Evolutionary conservation across 225 moss, liverwort and hornwort genomes (phyloP).

Genomic region (Pseudoscleropodium purum): DNA sequence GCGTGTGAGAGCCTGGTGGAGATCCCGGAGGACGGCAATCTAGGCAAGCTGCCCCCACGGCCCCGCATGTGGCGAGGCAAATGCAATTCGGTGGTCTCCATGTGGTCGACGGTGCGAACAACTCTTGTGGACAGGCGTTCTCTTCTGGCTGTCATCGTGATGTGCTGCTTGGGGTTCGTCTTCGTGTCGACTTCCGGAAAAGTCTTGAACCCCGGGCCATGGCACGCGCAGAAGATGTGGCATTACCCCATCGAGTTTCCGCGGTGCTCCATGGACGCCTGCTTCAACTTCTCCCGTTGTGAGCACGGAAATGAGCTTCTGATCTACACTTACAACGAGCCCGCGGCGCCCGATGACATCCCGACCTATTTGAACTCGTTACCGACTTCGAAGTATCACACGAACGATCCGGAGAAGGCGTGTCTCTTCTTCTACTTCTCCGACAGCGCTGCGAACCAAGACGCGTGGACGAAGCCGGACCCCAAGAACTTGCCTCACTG

Average conservation of each 20-base stretch:
- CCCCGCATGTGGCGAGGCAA: conserved; percentile 24
- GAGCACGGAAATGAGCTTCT: conserved; percentile 46
- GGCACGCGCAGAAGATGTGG: conserved; percentile 48
- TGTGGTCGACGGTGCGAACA: conserved; percentile 8
- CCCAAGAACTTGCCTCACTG: conserved; percentile 41
- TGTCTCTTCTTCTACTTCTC: conserved; percentile 70
- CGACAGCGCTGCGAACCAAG: conserved; percentile 23
- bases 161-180: conserved; percentile 19
- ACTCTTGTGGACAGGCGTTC: conserved; percentile 13
- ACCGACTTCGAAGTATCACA: conserved; percentile 35
- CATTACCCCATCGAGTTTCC: conserved; percentile 59
- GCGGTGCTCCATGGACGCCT: conserved; percentile 64
- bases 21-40: conserved; percentile 12
- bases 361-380: conserved; percentile 32
- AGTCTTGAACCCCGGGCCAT: conserved; percentile 16
- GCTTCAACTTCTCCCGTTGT: conserved; percentile 70
- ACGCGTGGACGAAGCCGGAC: conserved; percentile 52
- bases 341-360: conserved; percentile 16
- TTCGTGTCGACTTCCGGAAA: not conserved
- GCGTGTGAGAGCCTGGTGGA: conserved; percentile 36
- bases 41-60: conserved; percentile 15
- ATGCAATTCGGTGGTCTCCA: conserved; percentile 25
- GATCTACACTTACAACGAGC: conserved; percentile 56
- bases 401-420: conserved; percentile 42
- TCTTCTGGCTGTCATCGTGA: conserved; percentile 15